Conservation (phyloP, 441 rosid species). For the Euphorbia schlechtendalii region DNA sequence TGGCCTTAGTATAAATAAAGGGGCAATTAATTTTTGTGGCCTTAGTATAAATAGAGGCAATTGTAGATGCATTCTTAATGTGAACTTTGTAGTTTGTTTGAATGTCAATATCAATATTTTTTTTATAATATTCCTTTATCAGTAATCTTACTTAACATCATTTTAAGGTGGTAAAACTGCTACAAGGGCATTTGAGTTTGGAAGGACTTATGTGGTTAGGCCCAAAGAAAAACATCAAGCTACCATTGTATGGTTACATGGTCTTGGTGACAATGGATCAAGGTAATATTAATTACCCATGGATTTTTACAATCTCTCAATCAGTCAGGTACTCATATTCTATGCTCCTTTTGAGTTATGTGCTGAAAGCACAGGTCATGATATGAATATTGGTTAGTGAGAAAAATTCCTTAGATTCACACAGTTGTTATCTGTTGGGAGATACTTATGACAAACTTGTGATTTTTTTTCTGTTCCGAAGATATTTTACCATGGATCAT, state of each 20-base stretch:
- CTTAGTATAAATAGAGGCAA: neutral
- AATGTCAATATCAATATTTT: neutral
- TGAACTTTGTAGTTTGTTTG: constrained; percentile 1
- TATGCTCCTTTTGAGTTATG: neutral
- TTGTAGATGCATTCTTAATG: neutral
- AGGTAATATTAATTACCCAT: constrained; percentile 38
- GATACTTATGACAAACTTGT: neutral
- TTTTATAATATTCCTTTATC: neutral
- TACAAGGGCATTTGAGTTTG: constrained; percentile 67
- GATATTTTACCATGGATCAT: neutral
- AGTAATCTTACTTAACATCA: constrained; percentile 9
- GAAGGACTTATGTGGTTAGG: constrained; percentile 84
- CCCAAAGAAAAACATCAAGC: constrained; percentile 94
- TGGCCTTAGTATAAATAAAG: neutral
- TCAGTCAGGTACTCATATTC: neutral
- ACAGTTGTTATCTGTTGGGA: neutral
- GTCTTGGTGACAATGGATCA: constrained; percentile 92
- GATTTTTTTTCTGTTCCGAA: too few relatives aligned
- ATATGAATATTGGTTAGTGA: neutral
- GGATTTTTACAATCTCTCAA: neutral
- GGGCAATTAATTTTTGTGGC: too few relatives aligned
- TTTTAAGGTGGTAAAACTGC: constrained; percentile 47
- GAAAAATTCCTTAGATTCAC: neutral
- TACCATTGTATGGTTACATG: constrained; percentile 97
- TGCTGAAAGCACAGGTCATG: neutral